Percentiles rank a stretch among this genome's conserved stretches.
Evolutionary conservation across 2,329 filamentous ascomycete genomes (phyloP).

Genomic region (Exophiala oligosperma): DNA sequence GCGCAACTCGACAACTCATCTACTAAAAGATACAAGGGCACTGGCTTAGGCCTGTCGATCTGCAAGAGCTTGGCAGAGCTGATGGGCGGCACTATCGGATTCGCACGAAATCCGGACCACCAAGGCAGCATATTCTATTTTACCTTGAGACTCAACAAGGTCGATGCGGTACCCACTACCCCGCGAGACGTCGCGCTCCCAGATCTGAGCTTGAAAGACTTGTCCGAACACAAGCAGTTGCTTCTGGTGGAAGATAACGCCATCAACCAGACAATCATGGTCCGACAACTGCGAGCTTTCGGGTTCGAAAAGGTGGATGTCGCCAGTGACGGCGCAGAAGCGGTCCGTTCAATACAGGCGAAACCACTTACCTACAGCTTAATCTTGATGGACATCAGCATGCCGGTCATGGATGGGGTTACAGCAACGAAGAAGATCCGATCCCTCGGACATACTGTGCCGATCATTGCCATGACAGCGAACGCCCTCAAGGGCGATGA

Average conservation of each 20-base stretch:
- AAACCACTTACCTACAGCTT: constrained; percentile 68
- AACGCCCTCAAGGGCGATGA: constrained; percentile 33
- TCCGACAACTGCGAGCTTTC: constrained; percentile 58
- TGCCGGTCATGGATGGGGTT: constrained; percentile 40
- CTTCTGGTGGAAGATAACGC: constrained; percentile 46
- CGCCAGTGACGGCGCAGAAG: constrained; percentile 81
- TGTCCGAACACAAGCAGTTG: constrained; percentile 43
- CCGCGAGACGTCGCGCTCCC: constrained; percentile 26
- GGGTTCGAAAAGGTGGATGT: constrained; percentile 62
- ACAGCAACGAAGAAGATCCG: constrained; percentile 35
- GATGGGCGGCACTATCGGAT: constrained; percentile 57
- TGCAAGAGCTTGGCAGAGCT: constrained; percentile 58
- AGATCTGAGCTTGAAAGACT: constrained; percentile 35
- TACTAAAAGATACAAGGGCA: constrained; percentile 57
- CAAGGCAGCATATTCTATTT: constrained; percentile 26
- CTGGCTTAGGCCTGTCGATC: constrained; percentile 58
- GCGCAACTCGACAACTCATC: constrained; percentile 56
- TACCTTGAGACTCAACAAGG: constrained; percentile 28
- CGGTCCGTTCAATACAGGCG: constrained; percentile 55
- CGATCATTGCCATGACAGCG: constrained; percentile 36
- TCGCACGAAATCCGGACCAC: constrained; percentile 35
- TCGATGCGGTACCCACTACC: constrained; percentile 19
- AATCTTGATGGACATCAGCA: constrained; percentile 35
- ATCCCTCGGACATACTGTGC: constrained; percentile 23
- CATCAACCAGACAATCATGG: constrained; percentile 47